These are phyloP conservation scores for Fusarium sp. DNA, from an alignment of 2,329 filamentous ascomycete genomes.

Conservation along the genomic window DNA sequence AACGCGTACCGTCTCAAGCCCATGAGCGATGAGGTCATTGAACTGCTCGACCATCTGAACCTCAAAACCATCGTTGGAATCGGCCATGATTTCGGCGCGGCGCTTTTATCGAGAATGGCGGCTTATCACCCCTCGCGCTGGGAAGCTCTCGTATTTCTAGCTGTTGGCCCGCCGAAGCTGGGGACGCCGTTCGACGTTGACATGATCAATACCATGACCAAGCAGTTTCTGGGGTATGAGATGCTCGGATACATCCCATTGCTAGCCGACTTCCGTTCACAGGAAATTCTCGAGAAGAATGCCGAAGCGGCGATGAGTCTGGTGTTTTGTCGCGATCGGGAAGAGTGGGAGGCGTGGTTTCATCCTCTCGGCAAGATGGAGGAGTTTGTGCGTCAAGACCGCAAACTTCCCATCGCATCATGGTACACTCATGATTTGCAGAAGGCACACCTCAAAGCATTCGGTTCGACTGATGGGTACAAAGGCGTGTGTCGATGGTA, in stretches of 20 bases:
- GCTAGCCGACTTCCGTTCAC: conserved; percentile 31
- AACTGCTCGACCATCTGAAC: conserved; percentile 44
- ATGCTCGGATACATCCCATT: conserved; percentile 47
- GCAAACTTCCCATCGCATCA: conserved; percentile 29
- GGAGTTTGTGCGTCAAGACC: conserved; percentile 38
- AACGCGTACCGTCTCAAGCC: conserved; percentile 44
- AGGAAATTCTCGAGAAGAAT: conserved; percentile 36
- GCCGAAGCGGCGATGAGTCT: conserved; percentile 42
- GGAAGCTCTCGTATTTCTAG: conserved; percentile 40
- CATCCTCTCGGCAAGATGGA: conserved; percentile 43
- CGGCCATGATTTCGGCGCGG: conserved; percentile 50
- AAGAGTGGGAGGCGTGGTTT: conserved; percentile 40
- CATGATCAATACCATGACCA: conserved; percentile 46
- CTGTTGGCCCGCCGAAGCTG: conserved; percentile 43
- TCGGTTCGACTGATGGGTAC: conserved; percentile 38
- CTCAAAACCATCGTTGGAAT: conserved; percentile 54
- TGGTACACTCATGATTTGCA: conserved; percentile 42
- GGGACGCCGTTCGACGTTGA: conserved; percentile 45
- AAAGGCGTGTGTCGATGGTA: conserved; percentile 46
- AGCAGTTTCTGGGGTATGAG: conserved; percentile 40
- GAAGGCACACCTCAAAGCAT: conserved; percentile 36
- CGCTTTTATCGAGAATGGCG: conserved; percentile 43
- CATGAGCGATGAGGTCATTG: conserved; percentile 46
- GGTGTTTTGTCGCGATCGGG: conserved; percentile 39
- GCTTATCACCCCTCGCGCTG: conserved; percentile 40